A percentile compares a stretch with the other conserved stretches of the same genome.
Conservation (phyloP, 441 rosid genomes). For the Populus tomentosa region DNA sequence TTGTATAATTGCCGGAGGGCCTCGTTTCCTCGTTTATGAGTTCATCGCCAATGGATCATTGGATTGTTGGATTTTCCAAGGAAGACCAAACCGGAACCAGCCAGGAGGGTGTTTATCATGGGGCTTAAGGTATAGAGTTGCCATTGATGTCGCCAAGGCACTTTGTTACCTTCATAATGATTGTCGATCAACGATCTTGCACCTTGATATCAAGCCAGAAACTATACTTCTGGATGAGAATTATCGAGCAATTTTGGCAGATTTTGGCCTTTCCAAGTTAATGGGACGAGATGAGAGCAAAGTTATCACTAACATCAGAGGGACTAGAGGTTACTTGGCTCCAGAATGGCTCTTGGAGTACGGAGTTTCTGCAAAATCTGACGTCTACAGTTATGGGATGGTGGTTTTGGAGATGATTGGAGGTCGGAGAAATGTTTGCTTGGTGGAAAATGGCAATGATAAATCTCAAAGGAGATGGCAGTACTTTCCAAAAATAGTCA, state of each 20-base stretch:
- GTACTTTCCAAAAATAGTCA: constrained; percentile 66
- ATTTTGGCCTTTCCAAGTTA: constrained; percentile 77
- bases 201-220: constrained; percentile 67
- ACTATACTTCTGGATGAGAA: constrained; percentile 33
- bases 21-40: constrained; percentile 61
- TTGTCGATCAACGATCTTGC: constrained; percentile 73
- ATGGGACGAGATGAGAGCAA: constrained; percentile 66
- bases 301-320: constrained; percentile 63
- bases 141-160: constrained; percentile 74
- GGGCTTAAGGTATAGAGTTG: constrained; percentile 60
- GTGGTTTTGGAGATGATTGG: constrained; percentile 76
- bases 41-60: constrained; percentile 67
- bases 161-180: constrained; percentile 78
- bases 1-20: constrained; percentile 37
- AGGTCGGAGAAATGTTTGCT: constrained; percentile 54
- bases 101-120: constrained; percentile 64
- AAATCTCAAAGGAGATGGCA: constrained; percentile 41
- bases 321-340: constrained; percentile 77
- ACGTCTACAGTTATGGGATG: constrained; percentile 78
- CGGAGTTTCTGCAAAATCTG: constrained; percentile 74
- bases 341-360: constrained; percentile 79
- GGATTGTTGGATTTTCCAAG: constrained; percentile 69
- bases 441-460: constrained; percentile 31
- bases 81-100: constrained; percentile 4
- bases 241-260: constrained; percentile 56